Evolutionary conservation across 495 filamentous ascomycete species (phyloP).

Genomic region (Aspergillus taichungensis): DNA sequence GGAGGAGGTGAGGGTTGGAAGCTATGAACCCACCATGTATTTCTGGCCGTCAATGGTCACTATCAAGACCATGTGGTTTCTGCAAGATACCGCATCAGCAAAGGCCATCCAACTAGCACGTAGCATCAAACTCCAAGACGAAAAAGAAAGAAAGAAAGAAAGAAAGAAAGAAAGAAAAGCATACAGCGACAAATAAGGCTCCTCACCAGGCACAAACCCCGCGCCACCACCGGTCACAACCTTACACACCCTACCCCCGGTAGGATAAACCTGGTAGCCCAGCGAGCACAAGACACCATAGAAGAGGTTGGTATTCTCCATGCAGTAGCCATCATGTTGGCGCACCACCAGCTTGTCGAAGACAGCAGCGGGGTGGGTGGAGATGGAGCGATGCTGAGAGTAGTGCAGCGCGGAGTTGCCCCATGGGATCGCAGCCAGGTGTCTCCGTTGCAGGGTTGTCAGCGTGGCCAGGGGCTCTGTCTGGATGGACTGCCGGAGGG

Average conservation of each 20-base stretch:
- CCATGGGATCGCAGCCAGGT: conserved; percentile 57
- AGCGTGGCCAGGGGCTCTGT: conserved; percentile 18
- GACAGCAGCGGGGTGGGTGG: conserved; percentile 48
- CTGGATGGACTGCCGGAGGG: conserved; percentile 14
- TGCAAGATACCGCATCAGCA: conserved; percentile 3
- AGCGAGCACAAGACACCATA: conserved; percentile 50
- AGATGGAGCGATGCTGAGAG: conserved; percentile 45
- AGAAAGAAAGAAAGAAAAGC: neutral
- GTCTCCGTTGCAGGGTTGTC: conserved; percentile 26
- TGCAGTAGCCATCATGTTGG: conserved; percentile 68
- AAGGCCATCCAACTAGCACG: neutral
- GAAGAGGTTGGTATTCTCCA: conserved; percentile 64
- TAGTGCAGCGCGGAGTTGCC: conserved; percentile 56
- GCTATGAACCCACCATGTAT: conserved; percentile 38
- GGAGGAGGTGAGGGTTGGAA: neutral
- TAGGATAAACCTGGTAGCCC: conserved; percentile 48
- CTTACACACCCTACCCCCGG: conserved; percentile 32
- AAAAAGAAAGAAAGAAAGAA: too few relatives aligned
- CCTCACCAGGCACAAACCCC: conserved; percentile 8
- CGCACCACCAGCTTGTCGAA: conserved; percentile 57
- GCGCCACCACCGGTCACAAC: conserved; percentile 8
- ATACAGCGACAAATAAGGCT: conserved; percentile 19
- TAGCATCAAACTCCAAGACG: too few relatives aligned
- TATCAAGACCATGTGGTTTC: conserved; percentile 58
- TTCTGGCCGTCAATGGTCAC: conserved; percentile 45